Base-by-base conservation (phyloP, 139 green algal species). In the Spirogloea muscicola region DNA sequence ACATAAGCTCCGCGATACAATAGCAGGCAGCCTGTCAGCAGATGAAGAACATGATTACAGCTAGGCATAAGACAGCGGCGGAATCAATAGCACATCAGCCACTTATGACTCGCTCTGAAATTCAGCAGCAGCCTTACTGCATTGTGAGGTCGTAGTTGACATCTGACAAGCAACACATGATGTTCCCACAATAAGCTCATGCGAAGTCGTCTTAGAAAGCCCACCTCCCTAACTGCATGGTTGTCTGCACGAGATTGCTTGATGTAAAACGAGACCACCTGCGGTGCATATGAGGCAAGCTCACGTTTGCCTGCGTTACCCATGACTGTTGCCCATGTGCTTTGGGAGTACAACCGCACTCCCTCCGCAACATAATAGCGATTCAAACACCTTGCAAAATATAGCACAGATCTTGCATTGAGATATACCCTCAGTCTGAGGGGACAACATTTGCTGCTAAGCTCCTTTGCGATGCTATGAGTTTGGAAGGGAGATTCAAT, bases 361-460 rank as follows among this genome's bases (percentile, higher is more conserved):
- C 93, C 93, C 73, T 97, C 93, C 0, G 92, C 91, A 21, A 93
- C 88, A 70, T 96, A 93, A 71, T 96, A 93, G 61, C 92, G 86
- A 86, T 97, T 97, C 41, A 97, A 84, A 84, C 88, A 95, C 87
- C 96, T 94, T 62, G 86, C n/a, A n/a, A n/a, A n/a, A n/a, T n/a
- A n/a, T n/a, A n/a, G n/a, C n/a, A n/a, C n/a, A n/a, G n/a, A n/a
- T n/a, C n/a, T n/a, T n/a, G n/a, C 70, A n/a, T n/a, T n/a, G n/a
- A n/a, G n/a, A n/a, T n/a, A n/a, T n/a, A n/a, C n/a, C n/a, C n/a
- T n/a, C n/a, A n/a, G n/a, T n/a, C n/a, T n/a, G n/a, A n/a, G n/a
- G 25, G 58, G 51, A 61, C 16, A 61, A 61, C 13, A 18, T 9
- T 21, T 25, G 6, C 16, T 33, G 51, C 21, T 6, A 25, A 61